Evolutionary conservation across 2,329 filamentous ascomycete genomes (phyloP), one percentile per base, ranked within the genome.

Genomic region (Zymoseptoria ardabiliae): DNA sequence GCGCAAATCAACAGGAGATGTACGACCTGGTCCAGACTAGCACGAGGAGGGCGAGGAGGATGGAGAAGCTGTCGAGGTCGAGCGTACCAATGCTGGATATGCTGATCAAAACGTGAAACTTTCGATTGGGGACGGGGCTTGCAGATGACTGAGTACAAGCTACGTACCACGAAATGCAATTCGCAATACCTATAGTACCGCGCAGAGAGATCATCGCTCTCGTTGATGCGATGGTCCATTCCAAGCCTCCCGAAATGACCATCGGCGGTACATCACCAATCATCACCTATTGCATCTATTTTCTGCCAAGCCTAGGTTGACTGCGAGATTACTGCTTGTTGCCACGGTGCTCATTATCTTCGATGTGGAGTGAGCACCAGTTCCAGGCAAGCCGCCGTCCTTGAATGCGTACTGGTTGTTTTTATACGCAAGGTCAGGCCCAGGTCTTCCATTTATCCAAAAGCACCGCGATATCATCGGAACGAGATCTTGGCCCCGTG

Each of bases 141-240:
- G 30, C 30, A 35, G 30, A 3, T 35, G 30, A 35, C 30, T 13
- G 30, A 35, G 30, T 9, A 35, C 30, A 35, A 35, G 30, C 30
- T 35, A 3, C 30, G 30, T 9, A 35, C 30, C 4, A 35, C 30
- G 30, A 13, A 35, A 35, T 35, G 30, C 30, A 35, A 35, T 35
- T 9, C 30, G 13, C 30, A 17, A 13, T 17, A 13, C 7, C 30
- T 9, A 35, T 7, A 6, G 23, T 7, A 4, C 23, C 23, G 23
- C 5, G 23, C 4, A 1, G 5, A 25, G 23, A 25, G 8, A 23
- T 58, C 13, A 60, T 71, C 9, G 66, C 68, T 7, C 61, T 70
- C 23, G 69, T 69, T 10, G 55, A 69, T 20, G 53, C 65, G 20
- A 25, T 71, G 17, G 63, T 77, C 22, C 69, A 68, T 20, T 70